These are phyloP conservation scores for Kuraishia capsulata DNA, from an alignment of 805 yeast species.

Conservation along the genomic window DNA sequence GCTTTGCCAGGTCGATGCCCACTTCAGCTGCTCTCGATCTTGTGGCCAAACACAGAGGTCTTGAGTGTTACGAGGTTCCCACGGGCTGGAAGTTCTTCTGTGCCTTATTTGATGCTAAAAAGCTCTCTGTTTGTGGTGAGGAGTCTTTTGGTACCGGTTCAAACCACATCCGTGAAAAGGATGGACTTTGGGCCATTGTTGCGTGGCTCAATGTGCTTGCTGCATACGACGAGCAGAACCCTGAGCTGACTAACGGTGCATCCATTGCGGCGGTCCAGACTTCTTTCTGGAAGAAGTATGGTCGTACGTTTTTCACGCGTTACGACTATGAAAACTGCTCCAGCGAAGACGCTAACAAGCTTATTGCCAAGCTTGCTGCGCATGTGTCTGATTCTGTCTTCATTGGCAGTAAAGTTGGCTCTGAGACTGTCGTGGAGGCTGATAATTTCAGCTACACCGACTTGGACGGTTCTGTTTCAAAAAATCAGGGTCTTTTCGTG, in stretches of 20 bases:
- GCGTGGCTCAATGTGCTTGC: conserved; percentile 97
- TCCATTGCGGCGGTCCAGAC: conserved; percentile 74
- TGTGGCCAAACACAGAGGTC: conserved; percentile 72
- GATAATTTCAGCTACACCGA: conserved; percentile 92
- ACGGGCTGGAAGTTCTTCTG: conserved; percentile 99
- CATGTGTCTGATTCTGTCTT: conserved; percentile 27
- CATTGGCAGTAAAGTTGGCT: conserved; percentile 44
- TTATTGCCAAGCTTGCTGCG: conserved; percentile 44
- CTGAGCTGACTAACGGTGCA: conserved; percentile 39
- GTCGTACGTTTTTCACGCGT: conserved; percentile 95
- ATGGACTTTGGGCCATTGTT: conserved; percentile 94
- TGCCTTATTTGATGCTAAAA: conserved; percentile 86
- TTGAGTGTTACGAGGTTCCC: conserved; percentile 87
- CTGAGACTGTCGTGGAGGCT: conserved; percentile 56
- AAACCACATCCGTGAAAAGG: conserved; percentile 94
- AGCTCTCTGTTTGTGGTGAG: conserved; percentile 94
- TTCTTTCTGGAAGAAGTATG: conserved; percentile 85
- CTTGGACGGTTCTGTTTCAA: conserved; percentile 84
- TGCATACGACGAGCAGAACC: conserved; percentile 54
- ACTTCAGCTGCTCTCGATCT: conserved; percentile 90
- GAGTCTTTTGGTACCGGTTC: conserved; percentile 98
- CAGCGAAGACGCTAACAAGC: conserved; percentile 61
- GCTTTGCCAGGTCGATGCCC: conserved; percentile 96
- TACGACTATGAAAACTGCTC: conserved; percentile 86
- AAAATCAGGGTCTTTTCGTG: conserved; percentile 81